phyloP scores from a whole-genome alignment of 139 green algal species.

The Raphidocelis subcapitata region DNA sequence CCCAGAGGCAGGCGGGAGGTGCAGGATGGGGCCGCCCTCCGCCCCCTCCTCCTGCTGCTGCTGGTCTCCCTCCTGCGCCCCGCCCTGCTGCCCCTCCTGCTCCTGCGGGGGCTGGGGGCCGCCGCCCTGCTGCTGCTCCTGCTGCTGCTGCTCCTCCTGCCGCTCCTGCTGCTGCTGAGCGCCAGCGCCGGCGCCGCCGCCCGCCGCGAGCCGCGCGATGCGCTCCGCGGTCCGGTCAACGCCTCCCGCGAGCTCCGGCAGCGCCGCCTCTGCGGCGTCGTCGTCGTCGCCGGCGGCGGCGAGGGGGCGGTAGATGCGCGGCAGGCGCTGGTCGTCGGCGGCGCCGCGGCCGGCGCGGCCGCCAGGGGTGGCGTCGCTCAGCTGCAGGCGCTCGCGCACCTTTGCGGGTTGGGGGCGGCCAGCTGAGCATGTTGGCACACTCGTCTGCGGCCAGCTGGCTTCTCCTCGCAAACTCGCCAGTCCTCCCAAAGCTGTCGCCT shows the following conservation, averaged over 20 bases:
- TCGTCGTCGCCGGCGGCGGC: slow-evolving; percentile 17
- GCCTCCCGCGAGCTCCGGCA: slow-evolving; percentile 3
- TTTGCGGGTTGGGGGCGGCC: too few relatives aligned
- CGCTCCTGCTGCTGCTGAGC: not conserved
- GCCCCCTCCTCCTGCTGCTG: slow-evolving; percentile 4
- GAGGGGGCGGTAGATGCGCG: slow-evolving; percentile 23
- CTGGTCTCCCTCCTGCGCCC: not conserved
- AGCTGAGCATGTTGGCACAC: too few relatives aligned
- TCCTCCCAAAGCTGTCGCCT: too few relatives aligned
- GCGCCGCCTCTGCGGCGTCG: slow-evolving; percentile 14
- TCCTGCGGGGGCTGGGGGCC: not conserved
- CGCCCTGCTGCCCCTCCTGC: slow-evolving; percentile 13
- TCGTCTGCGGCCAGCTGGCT: too few relatives aligned
- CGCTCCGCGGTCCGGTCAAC: slow-evolving; percentile 4
- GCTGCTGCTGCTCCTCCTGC: not conserved
- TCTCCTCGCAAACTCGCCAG: too few relatives aligned
- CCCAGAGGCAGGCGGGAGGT: slow-evolving; percentile 42
- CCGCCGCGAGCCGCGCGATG: not conserved
- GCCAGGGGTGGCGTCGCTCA: slow-evolving; percentile 4
- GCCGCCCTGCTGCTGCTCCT: not conserved
- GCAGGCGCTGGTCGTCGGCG: slow-evolving; percentile 28
- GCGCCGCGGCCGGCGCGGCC: not conserved
- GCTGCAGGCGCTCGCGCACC: slow-evolving; percentile 28
- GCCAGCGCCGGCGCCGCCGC: too few relatives aligned
- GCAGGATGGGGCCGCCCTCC: slow-evolving; percentile 20